These are phyloP conservation scores for Vigna angularis DNA, from an alignment of 306 rosid genomes.

Conservation along the genomic window DNA sequence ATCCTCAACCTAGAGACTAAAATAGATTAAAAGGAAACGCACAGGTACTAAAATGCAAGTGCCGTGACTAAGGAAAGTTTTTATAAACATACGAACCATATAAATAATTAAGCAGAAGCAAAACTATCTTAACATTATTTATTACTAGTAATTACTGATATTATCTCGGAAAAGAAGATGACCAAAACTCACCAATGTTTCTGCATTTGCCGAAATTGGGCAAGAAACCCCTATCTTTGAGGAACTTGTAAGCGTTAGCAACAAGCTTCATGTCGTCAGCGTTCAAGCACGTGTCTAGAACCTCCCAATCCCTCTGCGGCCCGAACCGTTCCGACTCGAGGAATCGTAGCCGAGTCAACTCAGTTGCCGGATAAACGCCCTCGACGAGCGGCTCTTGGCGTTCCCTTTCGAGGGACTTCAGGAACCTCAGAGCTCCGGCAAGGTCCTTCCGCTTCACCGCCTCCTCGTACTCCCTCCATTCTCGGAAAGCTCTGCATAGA, in stretches of 20 bases:
- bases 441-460: conserved; percentile 97
- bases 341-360: conserved; percentile 55
- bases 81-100: too few relatives aligned
- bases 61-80: not conserved
- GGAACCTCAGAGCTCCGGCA: conserved; percentile 76
- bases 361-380: conserved; percentile 37
- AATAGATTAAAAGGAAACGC: too few relatives aligned
- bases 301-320: conserved; percentile 91
- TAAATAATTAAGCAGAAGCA: too few relatives aligned
- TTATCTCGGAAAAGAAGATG: not conserved
- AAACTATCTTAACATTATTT: not conserved
- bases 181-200: conserved; percentile 67
- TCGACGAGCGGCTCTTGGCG: conserved; percentile 43
- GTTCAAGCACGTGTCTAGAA: conserved; percentile 87
- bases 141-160: not conserved
- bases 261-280: conserved; percentile 98
- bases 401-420: conserved; percentile 63
- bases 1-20: too few relatives aligned
- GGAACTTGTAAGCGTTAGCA: conserved; percentile 76
- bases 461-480: conserved; percentile 93
- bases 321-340: conserved; percentile 63
- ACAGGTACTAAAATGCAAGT: too few relatives aligned
- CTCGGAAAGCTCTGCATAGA: conserved; percentile 58
- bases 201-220: conserved; percentile 91
- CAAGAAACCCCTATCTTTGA: conserved; percentile 78